Evolutionary conservation across 2,329 filamentous ascomycete species (phyloP).

Genomic region (Colletotrichum tropicale): DNA sequence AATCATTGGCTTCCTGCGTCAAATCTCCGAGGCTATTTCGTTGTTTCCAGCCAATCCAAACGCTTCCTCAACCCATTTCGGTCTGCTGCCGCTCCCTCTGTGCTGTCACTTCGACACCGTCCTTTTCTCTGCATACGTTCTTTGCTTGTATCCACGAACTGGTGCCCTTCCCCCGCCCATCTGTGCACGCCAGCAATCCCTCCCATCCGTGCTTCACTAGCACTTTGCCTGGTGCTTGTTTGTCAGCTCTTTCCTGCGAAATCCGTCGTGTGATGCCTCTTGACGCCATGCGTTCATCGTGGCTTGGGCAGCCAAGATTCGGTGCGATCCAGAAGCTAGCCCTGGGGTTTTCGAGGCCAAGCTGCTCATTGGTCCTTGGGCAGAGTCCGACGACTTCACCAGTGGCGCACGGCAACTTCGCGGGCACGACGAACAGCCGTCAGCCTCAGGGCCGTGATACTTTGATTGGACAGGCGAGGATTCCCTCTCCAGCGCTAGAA

Average conservation of each 20-base stretch:
- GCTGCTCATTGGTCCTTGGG: background rate
- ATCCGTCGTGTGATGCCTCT: background rate
- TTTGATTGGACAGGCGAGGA: conserved; percentile 2
- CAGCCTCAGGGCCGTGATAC: background rate
- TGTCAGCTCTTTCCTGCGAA: background rate
- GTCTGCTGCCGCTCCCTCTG: background rate
- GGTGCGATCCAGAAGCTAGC: background rate
- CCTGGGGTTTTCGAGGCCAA: background rate
- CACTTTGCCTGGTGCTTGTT: background rate
- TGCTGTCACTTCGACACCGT: background rate
- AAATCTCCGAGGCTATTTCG: conserved; percentile 10
- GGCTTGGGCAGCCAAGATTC: background rate
- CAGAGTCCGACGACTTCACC: background rate
- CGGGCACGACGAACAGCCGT: background rate
- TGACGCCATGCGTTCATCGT: background rate
- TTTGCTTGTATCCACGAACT: background rate
- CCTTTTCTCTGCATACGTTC: background rate
- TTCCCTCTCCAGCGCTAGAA: conserved; percentile 3
- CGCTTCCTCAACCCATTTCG: background rate
- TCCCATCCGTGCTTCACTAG: background rate
- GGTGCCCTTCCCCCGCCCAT: background rate
- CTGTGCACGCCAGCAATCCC: background rate
- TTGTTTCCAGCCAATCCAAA: background rate
- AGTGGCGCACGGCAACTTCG: background rate
- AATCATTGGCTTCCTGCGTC: conserved; percentile 12